phyloP scores from a whole-genome alignment of 1,139 yeast species.

The Scheffersomyces parashehatae region DNA sequence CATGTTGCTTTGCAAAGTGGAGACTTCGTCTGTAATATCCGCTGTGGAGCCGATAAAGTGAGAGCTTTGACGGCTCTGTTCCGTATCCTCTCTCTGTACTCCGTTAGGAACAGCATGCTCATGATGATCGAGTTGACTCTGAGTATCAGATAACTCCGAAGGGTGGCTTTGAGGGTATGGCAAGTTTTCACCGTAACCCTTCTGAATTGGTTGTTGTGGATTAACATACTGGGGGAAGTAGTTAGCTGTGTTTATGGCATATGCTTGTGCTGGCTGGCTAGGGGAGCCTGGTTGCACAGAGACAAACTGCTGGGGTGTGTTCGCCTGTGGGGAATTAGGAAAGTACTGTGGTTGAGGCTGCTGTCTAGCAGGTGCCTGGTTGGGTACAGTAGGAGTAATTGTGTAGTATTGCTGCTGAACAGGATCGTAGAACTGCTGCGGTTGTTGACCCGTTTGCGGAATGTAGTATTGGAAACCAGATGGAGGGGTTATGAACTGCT shows the following conservation, averaged over 20 bases:
- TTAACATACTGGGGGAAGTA: constrained; percentile 17
- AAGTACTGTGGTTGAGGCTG: constrained; percentile 35
- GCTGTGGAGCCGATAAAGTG: background rate
- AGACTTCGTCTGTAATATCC: constrained; percentile 13
- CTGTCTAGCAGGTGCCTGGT: constrained; percentile 11
- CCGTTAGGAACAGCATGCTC: background rate
- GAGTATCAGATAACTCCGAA: background rate
- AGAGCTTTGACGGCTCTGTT: background rate
- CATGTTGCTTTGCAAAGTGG: constrained; percentile 14
- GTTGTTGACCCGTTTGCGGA: constrained; percentile 20
- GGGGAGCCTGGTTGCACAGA: constrained; percentile 14
- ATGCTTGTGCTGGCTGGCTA: constrained; percentile 8
- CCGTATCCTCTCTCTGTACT: background rate
- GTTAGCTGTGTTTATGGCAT: constrained; percentile 17
- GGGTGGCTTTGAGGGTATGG: constrained; percentile 14
- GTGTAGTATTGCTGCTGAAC: constrained; percentile 49
- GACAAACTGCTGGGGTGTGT: constrained; percentile 10
- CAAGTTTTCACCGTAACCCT: constrained; percentile 12
- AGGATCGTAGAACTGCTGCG: constrained; percentile 48
- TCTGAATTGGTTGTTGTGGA: constrained; percentile 4
- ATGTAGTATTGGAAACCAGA: constrained; percentile 14
- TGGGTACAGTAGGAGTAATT: constrained; percentile 33
- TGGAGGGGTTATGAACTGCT: constrained; percentile 13
- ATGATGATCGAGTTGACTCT: background rate
- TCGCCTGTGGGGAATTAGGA: constrained; percentile 36